phyloP scores from a whole-genome alignment of 768 basidiomycete species.

The Pleurotus sapidus region DNA sequence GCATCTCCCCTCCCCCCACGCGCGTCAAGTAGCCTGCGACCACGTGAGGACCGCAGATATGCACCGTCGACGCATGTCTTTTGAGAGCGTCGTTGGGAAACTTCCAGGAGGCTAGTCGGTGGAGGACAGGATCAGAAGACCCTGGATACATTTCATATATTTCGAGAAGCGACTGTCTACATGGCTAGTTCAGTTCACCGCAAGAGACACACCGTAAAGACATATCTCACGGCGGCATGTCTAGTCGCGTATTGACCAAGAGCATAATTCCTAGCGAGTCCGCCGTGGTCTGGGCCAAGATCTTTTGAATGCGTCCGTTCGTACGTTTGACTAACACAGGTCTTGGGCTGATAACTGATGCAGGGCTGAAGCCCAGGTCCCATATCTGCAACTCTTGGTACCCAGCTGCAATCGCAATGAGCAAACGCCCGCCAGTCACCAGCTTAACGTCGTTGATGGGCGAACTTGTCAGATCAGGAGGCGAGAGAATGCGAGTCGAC shows the following conservation, averaged over 20 bases:
- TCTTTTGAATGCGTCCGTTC: conserved; percentile 3
- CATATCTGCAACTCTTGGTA: conserved; percentile 18
- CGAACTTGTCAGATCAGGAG: conserved; percentile 2
- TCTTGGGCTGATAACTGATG: conserved; percentile 11
- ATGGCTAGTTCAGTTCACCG: background rate
- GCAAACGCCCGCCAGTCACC: conserved; percentile 28
- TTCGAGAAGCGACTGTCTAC: conserved; percentile 6
- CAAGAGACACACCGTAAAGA: background rate
- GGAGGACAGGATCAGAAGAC: background rate
- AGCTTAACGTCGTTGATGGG: conserved; percentile 12
- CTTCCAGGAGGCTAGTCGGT: conserved; percentile 5
- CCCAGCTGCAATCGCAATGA: conserved; percentile 16
- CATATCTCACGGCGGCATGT: background rate
- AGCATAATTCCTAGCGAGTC: conserved; percentile 6
- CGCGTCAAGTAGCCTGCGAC: background rate
- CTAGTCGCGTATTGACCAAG: conserved; percentile 5
- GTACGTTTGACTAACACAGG: conserved; percentile 7
- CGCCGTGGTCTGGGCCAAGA: conserved; percentile 2
- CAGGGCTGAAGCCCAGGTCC: conserved; percentile 22
- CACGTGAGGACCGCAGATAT: background rate
- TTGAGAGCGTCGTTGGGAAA: background rate
- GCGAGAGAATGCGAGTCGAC: conserved; percentile 14
- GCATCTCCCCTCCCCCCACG: background rate
- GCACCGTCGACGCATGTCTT: background rate
- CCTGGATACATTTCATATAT: conserved; percentile 7